Percentiles rank a stretch among this genome's conserved stretches.
These are phyloP conservation scores for Lachancea sp. DNA, from an alignment of 805 yeast species.

Conservation along the genomic window DNA sequence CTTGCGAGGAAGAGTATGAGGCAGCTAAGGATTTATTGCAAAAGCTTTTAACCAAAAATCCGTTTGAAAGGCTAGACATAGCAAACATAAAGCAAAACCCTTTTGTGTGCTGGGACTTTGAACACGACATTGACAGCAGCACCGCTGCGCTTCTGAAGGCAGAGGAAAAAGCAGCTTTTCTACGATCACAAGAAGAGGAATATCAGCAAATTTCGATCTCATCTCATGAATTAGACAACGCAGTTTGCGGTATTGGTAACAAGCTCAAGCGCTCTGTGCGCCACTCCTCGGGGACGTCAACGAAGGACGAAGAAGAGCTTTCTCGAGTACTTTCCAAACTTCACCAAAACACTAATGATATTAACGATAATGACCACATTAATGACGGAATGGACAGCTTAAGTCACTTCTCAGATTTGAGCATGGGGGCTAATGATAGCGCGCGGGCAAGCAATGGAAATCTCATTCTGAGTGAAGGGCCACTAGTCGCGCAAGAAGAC, in stretches of 20 bases:
- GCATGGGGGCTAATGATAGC: conserved; percentile 13
- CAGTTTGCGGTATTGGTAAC: conserved; percentile 76
- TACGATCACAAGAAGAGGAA: conserved; percentile 24
- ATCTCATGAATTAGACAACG: conserved; percentile 63
- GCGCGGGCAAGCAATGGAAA: conserved; percentile 29
- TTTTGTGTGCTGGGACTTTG: conserved; percentile 47
- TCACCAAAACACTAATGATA: conserved; percentile 5
- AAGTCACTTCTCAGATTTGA: conserved; percentile 7
- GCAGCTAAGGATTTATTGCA: conserved; percentile 50
- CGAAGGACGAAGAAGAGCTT: not conserved
- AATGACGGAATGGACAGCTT: conserved; percentile 3
- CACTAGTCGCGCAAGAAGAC: not conserved
- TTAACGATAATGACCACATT: conserved; percentile 7
- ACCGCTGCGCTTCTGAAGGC: conserved; percentile 6
- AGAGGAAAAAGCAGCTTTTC: conserved; percentile 22
- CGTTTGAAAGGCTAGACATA: conserved; percentile 60
- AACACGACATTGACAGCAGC: conserved; percentile 10
- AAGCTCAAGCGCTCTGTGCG: conserved; percentile 40
- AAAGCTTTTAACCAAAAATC: conserved; percentile 63
- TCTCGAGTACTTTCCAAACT: not conserved
- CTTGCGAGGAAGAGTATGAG: conserved; percentile 36
- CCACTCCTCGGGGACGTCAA: conserved; percentile 2
- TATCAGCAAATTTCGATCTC: conserved; percentile 50
- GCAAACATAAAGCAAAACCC: conserved; percentile 70
- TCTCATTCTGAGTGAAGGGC: conserved; percentile 19